These are phyloP conservation scores for Calonectria ilicicola DNA, from an alignment of 2,329 filamentous ascomycete species.

Conservation along the genomic window DNA sequence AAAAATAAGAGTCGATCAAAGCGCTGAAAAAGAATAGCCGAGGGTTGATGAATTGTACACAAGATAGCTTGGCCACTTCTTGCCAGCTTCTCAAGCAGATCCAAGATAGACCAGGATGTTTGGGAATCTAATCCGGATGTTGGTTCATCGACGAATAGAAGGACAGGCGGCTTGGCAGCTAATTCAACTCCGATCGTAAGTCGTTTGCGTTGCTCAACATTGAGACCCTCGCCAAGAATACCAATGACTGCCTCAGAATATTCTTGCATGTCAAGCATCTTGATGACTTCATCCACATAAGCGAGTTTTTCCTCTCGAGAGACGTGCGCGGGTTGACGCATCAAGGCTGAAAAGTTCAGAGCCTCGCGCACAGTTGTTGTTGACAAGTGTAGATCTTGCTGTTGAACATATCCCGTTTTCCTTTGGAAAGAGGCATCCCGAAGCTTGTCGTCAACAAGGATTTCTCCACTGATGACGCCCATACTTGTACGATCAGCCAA, in stretches of 20 bases:
- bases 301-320: constrained; percentile 78
- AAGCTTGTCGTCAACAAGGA: constrained; percentile 71
- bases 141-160: constrained; percentile 71
- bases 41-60: constrained; percentile 65
- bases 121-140: constrained; percentile 70
- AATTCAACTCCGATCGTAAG: constrained; percentile 69
- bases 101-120: constrained; percentile 69
- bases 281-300: constrained; percentile 84
- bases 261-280: constrained; percentile 71
- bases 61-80: constrained; percentile 61
- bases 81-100: constrained; percentile 69
- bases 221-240: constrained; percentile 67
- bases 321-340: constrained; percentile 79
- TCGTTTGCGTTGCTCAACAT: constrained; percentile 69
- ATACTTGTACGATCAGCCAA: constrained; percentile 85
- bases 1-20: constrained; percentile 72
- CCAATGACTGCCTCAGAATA: constrained; percentile 73
- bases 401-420: constrained; percentile 89
- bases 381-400: constrained; percentile 85
- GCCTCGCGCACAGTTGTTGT: constrained; percentile 88
- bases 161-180: constrained; percentile 63
- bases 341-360: constrained; percentile 83
- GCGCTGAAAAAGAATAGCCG: constrained; percentile 59
- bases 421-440: constrained; percentile 85
- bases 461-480: constrained; percentile 85